Evolutionary conservation across 345 rosid species (phyloP).

Genomic region (Anacardium occidentale): DNA sequence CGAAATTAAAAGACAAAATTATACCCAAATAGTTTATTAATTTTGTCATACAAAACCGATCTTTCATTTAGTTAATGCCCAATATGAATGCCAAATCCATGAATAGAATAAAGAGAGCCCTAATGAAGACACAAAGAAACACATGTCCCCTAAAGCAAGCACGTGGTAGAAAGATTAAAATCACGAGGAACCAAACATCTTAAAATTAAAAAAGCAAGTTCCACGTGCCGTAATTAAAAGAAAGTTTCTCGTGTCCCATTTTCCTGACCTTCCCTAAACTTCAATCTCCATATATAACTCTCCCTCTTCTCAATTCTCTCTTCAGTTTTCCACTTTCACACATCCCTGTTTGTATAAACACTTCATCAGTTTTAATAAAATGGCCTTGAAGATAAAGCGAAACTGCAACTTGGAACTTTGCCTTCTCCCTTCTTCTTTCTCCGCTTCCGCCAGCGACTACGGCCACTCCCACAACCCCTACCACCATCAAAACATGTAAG

Average conservation of each 20-base stretch:
- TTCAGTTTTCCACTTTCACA: background rate
- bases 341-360: background rate
- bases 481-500: slow-evolving; percentile 14
- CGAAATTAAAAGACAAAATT: too few species aligned
- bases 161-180: slow-evolving; percentile 1
- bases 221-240: slow-evolving; percentile 16
- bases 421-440: slow-evolving; percentile 29
- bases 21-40: too few species aligned
- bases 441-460: background rate
- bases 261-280: too few species aligned
- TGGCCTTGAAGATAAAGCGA: slow-evolving; percentile 27
- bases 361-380: too few species aligned
- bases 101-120: too few species aligned
- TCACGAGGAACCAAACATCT: too few species aligned
- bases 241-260: background rate
- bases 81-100: too few species aligned
- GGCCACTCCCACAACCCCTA: background rate
- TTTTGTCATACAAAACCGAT: too few species aligned
- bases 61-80: too few species aligned
- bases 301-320: background rate
- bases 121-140: background rate
- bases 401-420: slow-evolving; percentile 49
- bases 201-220: background rate
- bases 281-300: background rate
- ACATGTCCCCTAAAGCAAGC: background rate